phyloP scores from a whole-genome alignment of 495 filamentous ascomycete genomes.

The Astrothelium subdiscretum region DNA sequence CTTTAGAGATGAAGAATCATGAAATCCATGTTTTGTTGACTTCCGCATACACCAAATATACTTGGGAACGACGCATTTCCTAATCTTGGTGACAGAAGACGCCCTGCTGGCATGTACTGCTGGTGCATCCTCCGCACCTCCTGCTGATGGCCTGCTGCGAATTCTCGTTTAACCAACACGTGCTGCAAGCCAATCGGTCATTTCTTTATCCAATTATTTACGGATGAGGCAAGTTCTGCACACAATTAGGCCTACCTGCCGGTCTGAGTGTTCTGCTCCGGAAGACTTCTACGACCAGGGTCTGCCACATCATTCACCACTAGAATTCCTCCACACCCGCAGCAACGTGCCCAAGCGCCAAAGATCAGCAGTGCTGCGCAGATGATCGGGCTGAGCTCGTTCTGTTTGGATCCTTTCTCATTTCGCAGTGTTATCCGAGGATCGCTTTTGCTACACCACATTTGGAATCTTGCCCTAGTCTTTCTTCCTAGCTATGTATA shows the following conservation, averaged over 20 bases:
- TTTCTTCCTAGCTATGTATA: not conserved
- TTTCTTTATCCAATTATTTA: not conserved
- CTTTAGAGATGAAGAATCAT: too few species aligned
- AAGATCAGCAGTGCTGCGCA: not conserved
- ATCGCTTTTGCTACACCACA: not conserved
- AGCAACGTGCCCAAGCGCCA: not conserved
- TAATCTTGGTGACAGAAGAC: too few species aligned
- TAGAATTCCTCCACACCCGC: too few species aligned
- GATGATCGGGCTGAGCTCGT: not conserved
- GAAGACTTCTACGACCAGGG: not conserved
- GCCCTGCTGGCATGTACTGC: too few species aligned
- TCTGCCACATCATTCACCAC: not conserved
- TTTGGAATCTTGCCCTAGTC: not conserved
- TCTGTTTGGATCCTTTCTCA: not conserved
- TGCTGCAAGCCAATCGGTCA: not conserved
- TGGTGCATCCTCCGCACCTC: not conserved
- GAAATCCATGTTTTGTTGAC: not conserved
- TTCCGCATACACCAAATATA: not conserved
- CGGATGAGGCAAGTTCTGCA: not conserved
- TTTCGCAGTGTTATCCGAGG: not conserved
- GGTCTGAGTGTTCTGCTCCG: not conserved
- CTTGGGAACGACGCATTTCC: not conserved
- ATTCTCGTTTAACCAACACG: not conserved
- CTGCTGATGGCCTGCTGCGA: not conserved
- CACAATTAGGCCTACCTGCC: not conserved